A percentile compares a stretch with the other conserved stretches of the same genome.
phyloP scores from a whole-genome alignment of 1,139 yeast genomes.

The Hemisphaericaspora xylofermentans region DNA sequence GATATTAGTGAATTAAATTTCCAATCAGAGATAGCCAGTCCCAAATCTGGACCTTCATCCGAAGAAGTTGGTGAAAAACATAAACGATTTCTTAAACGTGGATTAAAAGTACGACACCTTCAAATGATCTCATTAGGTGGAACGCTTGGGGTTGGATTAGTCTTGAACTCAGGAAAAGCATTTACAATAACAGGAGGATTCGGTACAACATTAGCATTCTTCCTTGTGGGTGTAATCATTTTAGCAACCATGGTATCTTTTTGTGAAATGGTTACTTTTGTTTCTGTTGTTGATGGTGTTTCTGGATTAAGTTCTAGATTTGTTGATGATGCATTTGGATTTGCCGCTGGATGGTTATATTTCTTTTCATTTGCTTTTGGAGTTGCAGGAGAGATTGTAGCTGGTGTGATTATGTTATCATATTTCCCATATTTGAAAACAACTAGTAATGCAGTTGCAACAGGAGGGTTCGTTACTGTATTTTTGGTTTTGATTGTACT shows the following conservation, averaged over 20 bases:
- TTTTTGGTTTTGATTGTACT: slow-evolving; percentile 50
- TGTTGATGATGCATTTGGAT: slow-evolving; percentile 84
- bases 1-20: slow-evolving; percentile 13
- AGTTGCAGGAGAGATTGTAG: slow-evolving; percentile 77
- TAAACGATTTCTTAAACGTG: slow-evolving; percentile 42
- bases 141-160: slow-evolving; percentile 78
- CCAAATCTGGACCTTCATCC: slow-evolving; percentile 9
- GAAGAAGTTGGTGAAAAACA: slow-evolving; percentile 5
- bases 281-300: slow-evolving; percentile 80
- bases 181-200: slow-evolving; percentile 79
- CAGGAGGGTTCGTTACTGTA: slow-evolving; percentile 66
- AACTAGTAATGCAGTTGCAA: slow-evolving; percentile 45
- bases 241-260: slow-evolving; percentile 70
- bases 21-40: slow-evolving; percentile 9
- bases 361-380: slow-evolving; percentile 75
- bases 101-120: slow-evolving; percentile 65
- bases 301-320: slow-evolving; percentile 75
- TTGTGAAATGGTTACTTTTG: slow-evolving; percentile 83
- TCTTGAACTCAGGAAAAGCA: slow-evolving; percentile 76
- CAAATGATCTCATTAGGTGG: slow-evolving; percentile 86
- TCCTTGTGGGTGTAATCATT: slow-evolving; percentile 65
- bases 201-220: slow-evolving; percentile 72
- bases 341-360: slow-evolving; percentile 76
- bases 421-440: slow-evolving; percentile 57
- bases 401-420: slow-evolving; percentile 72